Conservation (phyloP, 1,139 yeast species). For the Kurtzmaniella quercitrusa region DNA sequence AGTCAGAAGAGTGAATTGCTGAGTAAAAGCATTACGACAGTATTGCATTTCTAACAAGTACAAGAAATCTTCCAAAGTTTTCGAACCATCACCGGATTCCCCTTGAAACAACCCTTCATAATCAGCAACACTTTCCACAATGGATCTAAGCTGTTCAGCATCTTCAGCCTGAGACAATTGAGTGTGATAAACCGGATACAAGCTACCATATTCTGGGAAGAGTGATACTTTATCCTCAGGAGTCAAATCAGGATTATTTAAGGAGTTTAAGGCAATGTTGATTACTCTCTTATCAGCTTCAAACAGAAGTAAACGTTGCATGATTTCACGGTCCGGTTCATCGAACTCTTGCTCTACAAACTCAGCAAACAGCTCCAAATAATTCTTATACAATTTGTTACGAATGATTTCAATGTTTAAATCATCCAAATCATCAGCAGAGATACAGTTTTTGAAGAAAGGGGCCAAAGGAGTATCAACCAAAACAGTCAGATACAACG, state of each 20-base stretch:
- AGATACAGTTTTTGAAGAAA: slow-evolving; percentile 84
- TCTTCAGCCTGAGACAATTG: slow-evolving; percentile 78
- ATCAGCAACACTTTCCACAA: slow-evolving; percentile 71
- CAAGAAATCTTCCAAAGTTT: slow-evolving; percentile 87
- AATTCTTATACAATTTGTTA: slow-evolving; percentile 87
- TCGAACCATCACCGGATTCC: slow-evolving; percentile 24
- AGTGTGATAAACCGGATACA: slow-evolving; percentile 71
- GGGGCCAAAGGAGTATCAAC: slow-evolving; percentile 98
- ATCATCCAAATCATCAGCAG: slow-evolving; percentile 94
- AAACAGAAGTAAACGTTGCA: slow-evolving; percentile 72
- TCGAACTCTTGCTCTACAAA: slow-evolving; percentile 61
- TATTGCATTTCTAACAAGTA: slow-evolving; percentile 88
- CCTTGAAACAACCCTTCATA: slow-evolving; percentile 60
- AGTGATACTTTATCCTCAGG: slow-evolving; percentile 65
- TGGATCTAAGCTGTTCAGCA: slow-evolving; percentile 71
- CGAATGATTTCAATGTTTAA: slow-evolving; percentile 92
- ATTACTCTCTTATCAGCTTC: slow-evolving; percentile 96
- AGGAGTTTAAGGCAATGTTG: slow-evolving; percentile 85
- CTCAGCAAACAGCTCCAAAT: slow-evolving; percentile 77
- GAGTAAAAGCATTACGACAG: slow-evolving; percentile 91
- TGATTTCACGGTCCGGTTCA: slow-evolving; percentile 76
- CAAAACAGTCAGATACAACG: slow-evolving; percentile 88
- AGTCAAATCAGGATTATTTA: slow-evolving; percentile 70
- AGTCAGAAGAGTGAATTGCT: slow-evolving; percentile 87
- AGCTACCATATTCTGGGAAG: slow-evolving; percentile 76